Evolutionary conservation across 805 yeast genomes (phyloP), one percentile per base, ranked within the genome.

Genomic region (Monosporozyma yasuniensis): DNA sequence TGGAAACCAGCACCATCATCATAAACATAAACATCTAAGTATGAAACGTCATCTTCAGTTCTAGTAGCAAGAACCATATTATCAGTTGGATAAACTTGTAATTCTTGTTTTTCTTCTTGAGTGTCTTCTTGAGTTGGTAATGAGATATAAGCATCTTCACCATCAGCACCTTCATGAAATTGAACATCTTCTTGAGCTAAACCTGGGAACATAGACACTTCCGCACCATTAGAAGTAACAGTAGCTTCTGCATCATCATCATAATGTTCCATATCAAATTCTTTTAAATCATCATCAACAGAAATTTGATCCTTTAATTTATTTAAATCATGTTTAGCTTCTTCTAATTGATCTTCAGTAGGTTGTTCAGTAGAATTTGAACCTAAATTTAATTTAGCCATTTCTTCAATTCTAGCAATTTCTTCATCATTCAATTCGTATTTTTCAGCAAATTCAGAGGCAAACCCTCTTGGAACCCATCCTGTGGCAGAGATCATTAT

Each of bases 381-480:
- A 38, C 77, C 76, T 46, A 93, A 71, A 64, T 90, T 87, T 58
- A 89, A 72, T 52, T 84, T 79, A 48, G 98, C 96, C 79, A 93
- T 76, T 56, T 81, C 80, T 54, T 83, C 79, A 64, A 93, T 89
- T 69, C 97, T 78, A 50, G 80, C 91, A 87, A 93, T 83, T 70
- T 93, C 99, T 52, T 79, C 91, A 54, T 93, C 98, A 57, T 89
- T 83, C 49, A 91, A 71, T 57, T 87, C 96, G 60, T 88, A 89
- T 62, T 84, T 79, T 60, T 81, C 87, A 5, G 99, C 98, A 63
- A 83, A 87, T 67, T 90, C 97, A 37, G 95, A 79, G 27, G 99
- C 95, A 67, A 76, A 85, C 4, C 99, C 99, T 61, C 96, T 80
- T 46, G 98, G 97, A 22, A 91, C 96, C 98, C 99, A 93, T 47